Evolutionary conservation across 1,284 basidiomycete species (phyloP).

Genomic region (Cryptococcus wingfieldii): DNA sequence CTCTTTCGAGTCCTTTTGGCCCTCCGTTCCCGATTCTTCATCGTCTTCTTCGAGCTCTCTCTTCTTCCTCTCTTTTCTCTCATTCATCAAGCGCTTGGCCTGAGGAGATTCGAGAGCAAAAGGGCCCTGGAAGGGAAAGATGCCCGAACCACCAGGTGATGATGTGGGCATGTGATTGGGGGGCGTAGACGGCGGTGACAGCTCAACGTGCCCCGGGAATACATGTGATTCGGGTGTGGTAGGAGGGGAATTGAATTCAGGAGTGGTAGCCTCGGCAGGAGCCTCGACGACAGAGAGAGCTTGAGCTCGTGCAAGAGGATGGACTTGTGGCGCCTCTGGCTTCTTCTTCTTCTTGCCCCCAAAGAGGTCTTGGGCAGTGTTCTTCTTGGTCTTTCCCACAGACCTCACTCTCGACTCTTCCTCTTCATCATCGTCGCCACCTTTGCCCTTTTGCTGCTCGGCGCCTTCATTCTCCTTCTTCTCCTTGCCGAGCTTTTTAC

Average conservation of each 20-base stretch:
- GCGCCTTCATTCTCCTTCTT: slow-evolving; percentile 14
- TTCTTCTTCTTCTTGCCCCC: slow-evolving; percentile 22
- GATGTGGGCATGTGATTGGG: slow-evolving; percentile 1
- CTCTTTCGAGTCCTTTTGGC: neutral
- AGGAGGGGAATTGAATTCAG: no score
- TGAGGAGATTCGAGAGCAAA: slow-evolving; percentile 12
- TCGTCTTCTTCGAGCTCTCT: neutral
- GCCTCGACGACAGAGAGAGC: neutral
- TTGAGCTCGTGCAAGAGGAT: neutral
- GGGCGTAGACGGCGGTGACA: neutral
- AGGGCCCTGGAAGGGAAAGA: slow-evolving; percentile 24
- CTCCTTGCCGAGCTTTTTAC: slow-evolving; percentile 10
- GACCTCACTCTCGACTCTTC: slow-evolving; percentile 20
- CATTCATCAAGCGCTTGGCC: slow-evolving; percentile 4
- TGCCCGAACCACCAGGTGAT: slow-evolving; percentile 19
- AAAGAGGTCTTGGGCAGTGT: slow-evolving; percentile 19
- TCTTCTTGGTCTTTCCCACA: slow-evolving; percentile 18
- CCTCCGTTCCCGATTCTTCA: slow-evolving; percentile 1
- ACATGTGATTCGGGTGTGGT: no score
- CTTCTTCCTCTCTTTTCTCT: slow-evolving; percentile 1
- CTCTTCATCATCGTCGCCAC: slow-evolving; percentile 21
- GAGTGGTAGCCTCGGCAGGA: neutral
- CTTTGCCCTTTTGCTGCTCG: slow-evolving; percentile 7
- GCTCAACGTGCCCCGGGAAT: neutral
- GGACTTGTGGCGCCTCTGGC: neutral